Conservation (phyloP, 2,329 filamentous ascomycete genomes). For the Conoideocrella luteorostrata region DNA sequence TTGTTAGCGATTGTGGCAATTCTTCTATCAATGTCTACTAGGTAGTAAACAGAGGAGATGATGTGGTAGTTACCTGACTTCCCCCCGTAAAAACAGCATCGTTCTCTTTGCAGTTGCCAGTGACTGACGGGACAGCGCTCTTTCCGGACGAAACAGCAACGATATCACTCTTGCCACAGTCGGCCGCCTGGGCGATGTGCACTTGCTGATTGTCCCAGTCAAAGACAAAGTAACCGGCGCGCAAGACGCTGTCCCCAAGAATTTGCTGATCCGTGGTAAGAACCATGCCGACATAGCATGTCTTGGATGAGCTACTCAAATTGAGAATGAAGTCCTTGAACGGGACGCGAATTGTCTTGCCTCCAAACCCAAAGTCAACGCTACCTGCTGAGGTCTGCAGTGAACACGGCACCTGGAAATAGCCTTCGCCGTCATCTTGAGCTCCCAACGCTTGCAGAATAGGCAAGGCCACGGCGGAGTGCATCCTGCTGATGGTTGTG, state of each 20-base stretch:
- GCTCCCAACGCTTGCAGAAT: slow-evolving; percentile 39
- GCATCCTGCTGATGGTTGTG: slow-evolving; percentile 43
- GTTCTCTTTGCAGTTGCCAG: slow-evolving; percentile 29
- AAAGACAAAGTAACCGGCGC: slow-evolving; percentile 40
- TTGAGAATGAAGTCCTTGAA: slow-evolving; percentile 45
- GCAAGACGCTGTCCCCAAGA: slow-evolving; percentile 35
- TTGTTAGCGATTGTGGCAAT: no score
- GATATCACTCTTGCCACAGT: slow-evolving; percentile 33
- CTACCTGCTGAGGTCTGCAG: slow-evolving; percentile 29
- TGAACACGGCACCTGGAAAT: slow-evolving; percentile 38
- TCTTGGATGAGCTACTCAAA: slow-evolving; percentile 22
- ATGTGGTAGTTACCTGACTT: slow-evolving; percentile 2
- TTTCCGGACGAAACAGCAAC: slow-evolving; percentile 27
- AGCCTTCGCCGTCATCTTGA: slow-evolving; percentile 31
- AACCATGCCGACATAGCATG: slow-evolving; percentile 37
- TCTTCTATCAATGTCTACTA: no score
- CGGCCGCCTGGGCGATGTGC: slow-evolving; percentile 34
- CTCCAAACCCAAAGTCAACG: slow-evolving; percentile 43
- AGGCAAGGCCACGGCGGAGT: slow-evolving; percentile 32
- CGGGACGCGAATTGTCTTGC: slow-evolving; percentile 34
- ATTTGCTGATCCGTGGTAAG: slow-evolving; percentile 35
- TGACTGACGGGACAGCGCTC: slow-evolving; percentile 25
- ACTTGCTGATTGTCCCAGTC: slow-evolving; percentile 38
- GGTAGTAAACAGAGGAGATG: no score
- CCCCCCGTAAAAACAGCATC: slow-evolving; percentile 13